Base-by-base conservation (phyloP, 1,139 yeast species). In the Nakaseomyces uthaithaninus region DNA sequence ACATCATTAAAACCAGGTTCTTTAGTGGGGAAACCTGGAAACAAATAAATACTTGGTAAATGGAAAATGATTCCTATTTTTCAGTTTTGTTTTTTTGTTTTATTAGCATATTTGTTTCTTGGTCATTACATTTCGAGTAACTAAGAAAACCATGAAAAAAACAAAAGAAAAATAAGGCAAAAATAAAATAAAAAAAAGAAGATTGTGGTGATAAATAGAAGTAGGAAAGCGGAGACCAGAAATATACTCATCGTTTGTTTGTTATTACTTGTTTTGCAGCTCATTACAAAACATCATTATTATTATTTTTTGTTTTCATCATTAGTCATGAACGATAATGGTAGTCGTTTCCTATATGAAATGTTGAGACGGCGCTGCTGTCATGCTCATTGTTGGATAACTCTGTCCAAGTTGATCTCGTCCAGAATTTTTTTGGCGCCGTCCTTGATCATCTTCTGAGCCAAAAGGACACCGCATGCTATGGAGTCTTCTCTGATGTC, bases 361-460 rank as follows among this genome's bases (percentile, higher is more conserved):
- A n/a, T n/a, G n/a, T n/a, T n/a, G n/a, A n/a, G n/a, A n/a, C n/a
- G n/a, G n/a, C n/a, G n/a, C n/a, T n/a, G n/a, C n/a, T n/a, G n/a
- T n/a, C n/a, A n/a, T 20, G 23, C n/a, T 33, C 18, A 52, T 49
- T 54, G 54, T 45, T 57, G 60, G 27, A 59, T 54, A 39, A 80
- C 75, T 53, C 72, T 74, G 45, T 76, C 82, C 49, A 81, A 77
- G 55, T 86, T 84, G 48, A 91, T 85, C 48, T 69, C 77, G 53
- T 86, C 94, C 50, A 91, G 71, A 38, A 91, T 91, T 42, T 65
- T 68, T 59, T 80, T 84, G 14, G 95, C 98, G 33, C 98, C 98
- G 47, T 74, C 71, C 17, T 68, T 73, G 39, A 80, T 71, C 64
- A 91, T 71, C 52, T 65, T 65, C 39, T 72, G 70, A 19, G 95